Percentiles rank a stretch among this genome's conserved stretches.
Conservation (phyloP, 495 filamentous ascomycete species). For the Neurospora sp. region DNA sequence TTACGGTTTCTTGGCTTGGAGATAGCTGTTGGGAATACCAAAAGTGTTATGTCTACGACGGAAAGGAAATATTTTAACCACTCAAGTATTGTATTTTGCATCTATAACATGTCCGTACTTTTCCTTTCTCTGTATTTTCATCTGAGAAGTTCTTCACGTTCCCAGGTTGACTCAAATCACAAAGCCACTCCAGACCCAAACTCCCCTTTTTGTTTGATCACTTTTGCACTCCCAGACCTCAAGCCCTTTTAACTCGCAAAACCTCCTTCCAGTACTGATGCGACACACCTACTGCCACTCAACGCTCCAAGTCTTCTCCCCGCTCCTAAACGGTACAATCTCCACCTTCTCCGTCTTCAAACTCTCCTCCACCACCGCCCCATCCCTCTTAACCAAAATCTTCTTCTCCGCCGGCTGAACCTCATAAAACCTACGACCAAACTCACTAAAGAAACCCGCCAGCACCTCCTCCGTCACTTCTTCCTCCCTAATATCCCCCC, state of each 20-base stretch:
- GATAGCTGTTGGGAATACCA: not conserved
- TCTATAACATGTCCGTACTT: too few species aligned
- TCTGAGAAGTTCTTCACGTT: too few species aligned
- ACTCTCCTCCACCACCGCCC: slow-evolving; percentile 18
- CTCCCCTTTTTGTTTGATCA: not conserved
- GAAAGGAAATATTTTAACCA: too few species aligned
- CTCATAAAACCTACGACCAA: slow-evolving; percentile 66
- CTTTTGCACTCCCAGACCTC: not conserved
- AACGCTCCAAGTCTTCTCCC: slow-evolving; percentile 54
- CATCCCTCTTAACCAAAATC: slow-evolving; percentile 13
- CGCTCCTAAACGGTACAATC: slow-evolving; percentile 62
- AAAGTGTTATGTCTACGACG: too few species aligned
- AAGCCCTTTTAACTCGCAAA: not conserved
- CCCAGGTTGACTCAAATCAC: not conserved
- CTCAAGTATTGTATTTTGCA: too few species aligned
- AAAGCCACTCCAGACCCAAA: not conserved
- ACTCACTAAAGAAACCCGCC: slow-evolving; percentile 63
- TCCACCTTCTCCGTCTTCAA: slow-evolving; percentile 39
- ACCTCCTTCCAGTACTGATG: too few species aligned
- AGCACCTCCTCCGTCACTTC: slow-evolving; percentile 61
- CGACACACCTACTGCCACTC: slow-evolving; percentile 25
- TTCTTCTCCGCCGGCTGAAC: slow-evolving; percentile 5
- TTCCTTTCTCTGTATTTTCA: too few species aligned
- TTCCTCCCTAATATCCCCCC: slow-evolving; percentile 49
- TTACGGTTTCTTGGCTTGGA: not conserved